Base-by-base conservation (phyloP, 805 yeast species). In the Barnettozyma californica region DNA sequence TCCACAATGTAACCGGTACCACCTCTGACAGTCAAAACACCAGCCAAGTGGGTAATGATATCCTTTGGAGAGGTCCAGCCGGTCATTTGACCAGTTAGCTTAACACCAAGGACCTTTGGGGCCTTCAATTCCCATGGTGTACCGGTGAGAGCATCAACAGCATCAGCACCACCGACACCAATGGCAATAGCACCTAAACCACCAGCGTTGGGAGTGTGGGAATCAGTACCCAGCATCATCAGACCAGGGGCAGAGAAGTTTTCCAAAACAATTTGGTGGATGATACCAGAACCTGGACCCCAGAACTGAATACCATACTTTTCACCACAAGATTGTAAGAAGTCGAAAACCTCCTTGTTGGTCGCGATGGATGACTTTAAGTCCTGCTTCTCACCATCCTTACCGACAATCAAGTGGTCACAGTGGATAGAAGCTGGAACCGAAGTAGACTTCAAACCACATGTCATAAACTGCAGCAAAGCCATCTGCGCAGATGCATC, bases 401-500 rank as follows among this genome's bases (percentile, higher is more conserved):
- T 91, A 57, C 98, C 99, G 52, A 91, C 98, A 68, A 94, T 92
- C 70, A 94, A 81, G 71, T 94, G 99, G 67, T 94, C 99, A 74
- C 99, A 94, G 70, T 94, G 99, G 54, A 94, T 92, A 7, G 97
- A 87, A 18, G 88, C 92, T 34, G 99, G 99, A 9, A 95, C 96
- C 7, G 87, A 86, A 18, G 96, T 92, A 34, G 80, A 68, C 44
- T 85, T 74, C 80, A 92, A 80, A 34, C 96, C 95, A 56, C 97
- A 92, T 46, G 97, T 89, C 96, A 94, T 94, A 74, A 94, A 94
- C 72, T 94, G 99, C 60, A 94, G 75, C 58, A 94, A 75, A n/a
- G 99, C 99, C 88, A 92, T 94, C 72, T 94, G 99, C 18, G 99
- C 99, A 29, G 97, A 87, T n/a, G 99, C 99, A 76, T 94, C 99